Percentiles rank a stretch among this genome's conserved stretches.
phyloP scores from a whole-genome alignment of 176 grass and related monocot species.

The Puya raimondii region DNA sequence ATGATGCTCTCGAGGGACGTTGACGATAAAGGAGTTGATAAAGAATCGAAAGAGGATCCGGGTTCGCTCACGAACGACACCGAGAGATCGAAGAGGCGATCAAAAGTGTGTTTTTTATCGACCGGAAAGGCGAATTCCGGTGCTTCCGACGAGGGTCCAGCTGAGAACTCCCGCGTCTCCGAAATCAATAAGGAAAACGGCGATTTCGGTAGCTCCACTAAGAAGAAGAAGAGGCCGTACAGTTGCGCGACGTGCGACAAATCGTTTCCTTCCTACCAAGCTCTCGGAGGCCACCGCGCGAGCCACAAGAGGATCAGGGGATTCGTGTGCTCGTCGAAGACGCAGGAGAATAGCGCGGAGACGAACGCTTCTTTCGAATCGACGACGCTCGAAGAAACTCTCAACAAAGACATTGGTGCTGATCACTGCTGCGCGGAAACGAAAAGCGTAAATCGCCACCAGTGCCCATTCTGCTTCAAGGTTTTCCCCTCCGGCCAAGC shows the following conservation, averaged over 20 bases:
- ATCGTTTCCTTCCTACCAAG: slow-evolving; percentile 52
- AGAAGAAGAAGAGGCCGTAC: slow-evolving; percentile 26
- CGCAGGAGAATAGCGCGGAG: slow-evolving; percentile 21
- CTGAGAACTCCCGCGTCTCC: not conserved
- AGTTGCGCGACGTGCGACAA: slow-evolving; percentile 37
- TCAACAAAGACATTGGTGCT: not conserved
- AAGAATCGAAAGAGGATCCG: not conserved
- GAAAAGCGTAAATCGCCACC: slow-evolving; percentile 22
- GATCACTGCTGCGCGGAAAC: not conserved
- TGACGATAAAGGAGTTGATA: not conserved
- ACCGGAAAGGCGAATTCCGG: too few relatives aligned
- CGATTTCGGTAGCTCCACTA: not conserved
- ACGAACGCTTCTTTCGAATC: slow-evolving; percentile 24
- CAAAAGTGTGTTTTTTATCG: too few relatives aligned
- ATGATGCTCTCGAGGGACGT: slow-evolving; percentile 44
- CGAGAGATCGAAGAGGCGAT: slow-evolving; percentile 6
- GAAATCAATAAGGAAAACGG: slow-evolving; percentile 7
- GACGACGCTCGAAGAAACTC: slow-evolving; percentile 6
- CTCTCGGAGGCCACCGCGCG: slow-evolving; percentile 67
- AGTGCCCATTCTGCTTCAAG: slow-evolving; percentile 34
- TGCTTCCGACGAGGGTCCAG: slow-evolving; percentile 10
- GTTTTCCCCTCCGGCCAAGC: slow-evolving; percentile 44
- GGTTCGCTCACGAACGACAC: not conserved
- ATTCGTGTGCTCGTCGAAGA: slow-evolving; percentile 7
- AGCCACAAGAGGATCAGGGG: slow-evolving; percentile 58